Evolutionary conservation across 2,329 filamentous ascomycete genomes (phyloP), one percentile per base, ranked within the genome.

Genomic region (Fusarium veterinarium): DNA sequence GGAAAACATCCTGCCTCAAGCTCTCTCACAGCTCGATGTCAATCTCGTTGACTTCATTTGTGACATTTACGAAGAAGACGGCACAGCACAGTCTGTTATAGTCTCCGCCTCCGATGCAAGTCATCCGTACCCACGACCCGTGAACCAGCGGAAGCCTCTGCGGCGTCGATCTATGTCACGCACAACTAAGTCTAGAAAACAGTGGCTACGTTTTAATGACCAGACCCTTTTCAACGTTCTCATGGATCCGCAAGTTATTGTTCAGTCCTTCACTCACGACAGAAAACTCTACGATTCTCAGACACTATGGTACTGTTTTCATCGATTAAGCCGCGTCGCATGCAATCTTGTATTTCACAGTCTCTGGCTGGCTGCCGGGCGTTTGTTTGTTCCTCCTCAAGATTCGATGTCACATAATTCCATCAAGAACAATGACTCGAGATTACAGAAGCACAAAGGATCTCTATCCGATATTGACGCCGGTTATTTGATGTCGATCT

Each of bases 181-280:
- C 13, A 51, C 60, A 17, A 63, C 60, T 19, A 69, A 69, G 5
- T 75, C 74, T 4, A 76, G 69, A 60, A 77, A 81, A 17, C 83
- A 89, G 65, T 92, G 90, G 88, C 88, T 86, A 69, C 77, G 84
- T 3, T 92, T 92, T 74, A 85, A 88, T 37, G 87, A 91, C 70
- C 91, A 92, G 75, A 89, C 88, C 55, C 81, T 92, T 11, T 92
- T 92, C 77, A 88, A 88, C 72, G 86, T 91, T 11, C 83, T 93
- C 52, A 90, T 89, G 72, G 86, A 89, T 53, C 88, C 90, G 2
- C 83, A 83, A 19, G 83, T 86, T 9, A 80, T 90, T 13, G 80
- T 91, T 33, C 81, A 80, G 41, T 91, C 90, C 1, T 92, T 93
- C 69, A 87, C 86, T 3, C 79, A 81, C 46, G 82, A 87, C 16